Percentiles rank a stretch among this genome's conserved stretches.
Evolutionary conservation across 805 yeast genomes (phyloP).

Genomic region (Pichia insulana): DNA sequence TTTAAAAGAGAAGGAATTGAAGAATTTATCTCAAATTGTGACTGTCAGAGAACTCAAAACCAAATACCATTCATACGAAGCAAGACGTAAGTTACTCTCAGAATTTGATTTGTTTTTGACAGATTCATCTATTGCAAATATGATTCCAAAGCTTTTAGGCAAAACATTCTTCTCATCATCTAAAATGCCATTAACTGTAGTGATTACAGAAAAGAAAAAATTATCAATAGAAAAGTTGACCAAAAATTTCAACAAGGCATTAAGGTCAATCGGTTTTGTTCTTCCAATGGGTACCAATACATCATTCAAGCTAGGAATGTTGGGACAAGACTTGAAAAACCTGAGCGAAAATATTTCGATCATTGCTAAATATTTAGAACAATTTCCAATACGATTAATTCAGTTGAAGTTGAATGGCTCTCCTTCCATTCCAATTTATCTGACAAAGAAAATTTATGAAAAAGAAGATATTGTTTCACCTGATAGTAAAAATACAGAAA

Average conservation of each 20-base stretch:
- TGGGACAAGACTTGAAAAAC: constrained; percentile 36
- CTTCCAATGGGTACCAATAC: constrained; percentile 70
- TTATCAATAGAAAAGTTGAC: constrained; percentile 40
- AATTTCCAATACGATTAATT: constrained; percentile 43
- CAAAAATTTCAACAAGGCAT: constrained; percentile 50
- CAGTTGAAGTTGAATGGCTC: constrained; percentile 61
- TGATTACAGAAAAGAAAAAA: constrained; percentile 22
- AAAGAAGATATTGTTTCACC: constrained; percentile 39
- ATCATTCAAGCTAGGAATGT: constrained; percentile 56
- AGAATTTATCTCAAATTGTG: constrained; percentile 46
- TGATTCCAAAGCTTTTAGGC: constrained; percentile 79
- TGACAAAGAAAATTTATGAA: constrained; percentile 45
- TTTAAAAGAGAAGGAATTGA: constrained; percentile 30
- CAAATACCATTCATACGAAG: constrained; percentile 80
- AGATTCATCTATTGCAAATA: constrained; percentile 73
- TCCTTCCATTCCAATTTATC: constrained; percentile 79
- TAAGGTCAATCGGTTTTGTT: constrained; percentile 49
- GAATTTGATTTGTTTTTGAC: constrained; percentile 72
- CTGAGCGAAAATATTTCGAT: constrained; percentile 53
- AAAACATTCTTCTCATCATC: constrained; percentile 57
- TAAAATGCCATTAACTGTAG: constrained; percentile 63
- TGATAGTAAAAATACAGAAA: constrained; percentile 20
- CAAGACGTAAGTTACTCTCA: constrained; percentile 63
- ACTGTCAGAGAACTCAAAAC: constrained; percentile 72
- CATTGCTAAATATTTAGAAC: constrained; percentile 39